These are phyloP conservation scores for Fusarium praegraminearum DNA, from an alignment of 2,329 filamentous ascomycete species.

Conservation along the genomic window DNA sequence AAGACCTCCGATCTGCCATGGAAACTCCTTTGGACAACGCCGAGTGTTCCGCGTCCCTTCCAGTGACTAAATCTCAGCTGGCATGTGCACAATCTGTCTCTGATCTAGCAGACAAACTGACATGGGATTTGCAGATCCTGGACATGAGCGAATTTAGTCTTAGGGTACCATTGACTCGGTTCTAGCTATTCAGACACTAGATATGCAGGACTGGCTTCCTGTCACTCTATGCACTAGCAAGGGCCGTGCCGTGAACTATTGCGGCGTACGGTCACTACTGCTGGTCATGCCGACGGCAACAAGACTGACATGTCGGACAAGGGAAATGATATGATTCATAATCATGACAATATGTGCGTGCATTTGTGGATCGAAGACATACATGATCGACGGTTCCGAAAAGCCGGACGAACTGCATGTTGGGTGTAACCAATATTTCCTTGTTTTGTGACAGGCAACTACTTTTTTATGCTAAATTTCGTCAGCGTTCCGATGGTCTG, in stretches of 20 bases:
- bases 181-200: neutral
- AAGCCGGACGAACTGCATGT: neutral
- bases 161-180: neutral
- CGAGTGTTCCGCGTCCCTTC: neutral
- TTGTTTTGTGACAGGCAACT: neutral
- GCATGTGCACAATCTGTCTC: neutral
- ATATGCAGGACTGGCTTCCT: neutral
- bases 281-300: neutral
- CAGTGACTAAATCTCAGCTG: neutral
- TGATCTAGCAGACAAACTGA: neutral
- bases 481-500: too few relatives aligned
- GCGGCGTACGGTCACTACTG: neutral
- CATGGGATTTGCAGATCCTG: neutral
- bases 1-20: neutral
- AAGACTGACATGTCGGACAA: neutral
- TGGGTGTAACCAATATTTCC: neutral
- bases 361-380: neutral
- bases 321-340: neutral
- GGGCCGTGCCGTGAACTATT: constrained; percentile 1
- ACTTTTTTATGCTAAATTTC: neutral
- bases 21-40: neutral
- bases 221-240: neutral
- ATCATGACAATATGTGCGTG: neutral
- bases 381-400: neutral
- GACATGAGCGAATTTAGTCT: neutral